These are phyloP conservation scores for maize (Zea mays) DNA, from an alignment of 176 grass and related monocot genomes.

Conservation along the genomic window DNA sequence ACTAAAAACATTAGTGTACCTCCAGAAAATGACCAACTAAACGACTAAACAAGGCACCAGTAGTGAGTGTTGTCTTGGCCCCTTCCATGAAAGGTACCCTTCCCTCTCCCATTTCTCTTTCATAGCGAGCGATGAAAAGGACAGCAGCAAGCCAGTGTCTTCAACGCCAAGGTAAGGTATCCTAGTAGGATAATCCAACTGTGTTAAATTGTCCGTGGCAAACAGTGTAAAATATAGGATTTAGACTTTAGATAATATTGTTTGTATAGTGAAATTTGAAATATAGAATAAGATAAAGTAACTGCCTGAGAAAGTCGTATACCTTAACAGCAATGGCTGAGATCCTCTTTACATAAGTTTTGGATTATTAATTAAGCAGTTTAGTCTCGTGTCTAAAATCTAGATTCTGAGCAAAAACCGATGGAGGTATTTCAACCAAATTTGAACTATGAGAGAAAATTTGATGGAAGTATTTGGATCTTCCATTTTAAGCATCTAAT, in stretches of 20 bases:
- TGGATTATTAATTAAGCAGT: no score
- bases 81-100: conserved; percentile 29
- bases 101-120: conserved; percentile 27
- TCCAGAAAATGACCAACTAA: conserved; percentile 20
- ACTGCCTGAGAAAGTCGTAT: background rate
- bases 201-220: background rate
- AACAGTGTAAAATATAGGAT: no score
- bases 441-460: no score
- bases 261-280: no score
- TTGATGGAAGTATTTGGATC: no score
- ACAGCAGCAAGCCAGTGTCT: conserved; percentile 18
- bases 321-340: background rate
- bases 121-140: conserved; percentile 24
- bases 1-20: background rate
- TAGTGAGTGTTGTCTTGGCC: conserved; percentile 35
- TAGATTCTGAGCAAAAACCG: no score
- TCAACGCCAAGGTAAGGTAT: conserved; percentile 16
- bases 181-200: background rate
- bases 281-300: no score
- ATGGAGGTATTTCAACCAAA: no score
- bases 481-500: no score
- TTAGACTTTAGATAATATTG: no score
- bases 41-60: background rate
- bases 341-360: no score
- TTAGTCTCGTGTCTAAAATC: no score